These are phyloP conservation scores for Simmondsia chinensis DNA, from an alignment of 148 eudicot genomes.

Conservation along the genomic window DNA sequence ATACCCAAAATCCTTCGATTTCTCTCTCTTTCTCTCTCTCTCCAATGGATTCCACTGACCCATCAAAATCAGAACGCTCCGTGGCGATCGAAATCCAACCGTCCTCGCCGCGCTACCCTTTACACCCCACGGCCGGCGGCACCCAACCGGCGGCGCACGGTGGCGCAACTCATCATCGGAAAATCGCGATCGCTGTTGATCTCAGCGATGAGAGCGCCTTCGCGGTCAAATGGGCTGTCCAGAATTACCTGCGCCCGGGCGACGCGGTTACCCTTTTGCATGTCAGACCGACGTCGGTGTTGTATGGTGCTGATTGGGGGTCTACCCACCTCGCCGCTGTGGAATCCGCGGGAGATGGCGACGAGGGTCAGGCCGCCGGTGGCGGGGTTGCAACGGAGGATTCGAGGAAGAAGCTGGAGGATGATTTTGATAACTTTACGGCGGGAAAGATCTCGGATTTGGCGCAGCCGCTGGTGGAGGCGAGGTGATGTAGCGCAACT, in stretches of 20 bases:
- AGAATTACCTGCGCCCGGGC: slow-evolving; percentile 56
- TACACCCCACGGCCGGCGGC: slow-evolving; percentile 8
- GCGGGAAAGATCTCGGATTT: slow-evolving; percentile 27
- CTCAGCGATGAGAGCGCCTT: slow-evolving; percentile 63
- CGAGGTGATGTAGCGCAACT: too few relatives aligned
- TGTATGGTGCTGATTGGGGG: slow-evolving; percentile 87
- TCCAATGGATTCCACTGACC: too few relatives aligned
- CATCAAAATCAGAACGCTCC: slow-evolving; percentile 7
- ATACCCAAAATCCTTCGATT: too few relatives aligned
- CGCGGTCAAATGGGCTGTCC: slow-evolving; percentile 62
- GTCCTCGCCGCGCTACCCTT: slow-evolving; percentile 23
- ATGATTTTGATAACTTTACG: slow-evolving; percentile 38
- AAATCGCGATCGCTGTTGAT: slow-evolving; percentile 59
- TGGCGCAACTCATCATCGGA: slow-evolving; percentile 22
- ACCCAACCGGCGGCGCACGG: slow-evolving; percentile 3
- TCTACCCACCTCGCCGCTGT: slow-evolving; percentile 25
- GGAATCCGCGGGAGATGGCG: background rate
- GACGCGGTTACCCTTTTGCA: slow-evolving; percentile 65
- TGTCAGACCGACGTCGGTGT: slow-evolving; percentile 58
- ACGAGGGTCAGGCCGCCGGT: background rate
- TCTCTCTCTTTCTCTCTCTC: too few relatives aligned
- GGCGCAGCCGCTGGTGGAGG: slow-evolving; percentile 34
- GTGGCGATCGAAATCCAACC: slow-evolving; percentile 23
- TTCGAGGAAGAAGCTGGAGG: slow-evolving; percentile 28
- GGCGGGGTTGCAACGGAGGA: background rate